phyloP scores from a whole-genome alignment of 192 early-diverging fungal species.

The Chytriomyces sp. region DNA sequence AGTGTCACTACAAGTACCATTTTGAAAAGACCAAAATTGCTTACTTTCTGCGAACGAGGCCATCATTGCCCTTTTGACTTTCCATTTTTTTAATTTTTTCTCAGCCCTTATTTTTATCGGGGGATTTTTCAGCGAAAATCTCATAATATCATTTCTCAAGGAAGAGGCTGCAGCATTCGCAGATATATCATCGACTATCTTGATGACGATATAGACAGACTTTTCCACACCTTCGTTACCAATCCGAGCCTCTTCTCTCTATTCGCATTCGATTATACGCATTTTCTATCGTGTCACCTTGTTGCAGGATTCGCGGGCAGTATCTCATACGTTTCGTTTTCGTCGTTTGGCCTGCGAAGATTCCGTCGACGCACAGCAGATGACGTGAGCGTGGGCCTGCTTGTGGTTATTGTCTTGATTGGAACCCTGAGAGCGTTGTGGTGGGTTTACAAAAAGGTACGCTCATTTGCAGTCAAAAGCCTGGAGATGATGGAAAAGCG shows the following conservation, averaged over 20 bases:
- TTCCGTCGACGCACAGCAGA: background rate
- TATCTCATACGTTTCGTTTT: background rate
- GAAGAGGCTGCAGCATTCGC: background rate
- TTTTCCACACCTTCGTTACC: background rate
- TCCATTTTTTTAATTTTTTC: slow-evolving; percentile 6
- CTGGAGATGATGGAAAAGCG: slow-evolving; percentile 21
- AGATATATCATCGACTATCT: background rate
- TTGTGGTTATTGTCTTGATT: background rate
- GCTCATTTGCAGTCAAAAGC: background rate
- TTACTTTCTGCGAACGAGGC: slow-evolving; percentile 44
- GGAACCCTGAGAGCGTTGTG: slow-evolving; percentile 10
- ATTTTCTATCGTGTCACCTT: slow-evolving; percentile 6
- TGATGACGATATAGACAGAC: slow-evolving; percentile 13
- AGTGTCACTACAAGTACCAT: slow-evolving; percentile 54
- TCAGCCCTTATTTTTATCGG: background rate
- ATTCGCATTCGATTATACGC: slow-evolving; percentile 5
- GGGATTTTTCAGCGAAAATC: slow-evolving; percentile 20
- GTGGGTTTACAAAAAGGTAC: slow-evolving; percentile 1
- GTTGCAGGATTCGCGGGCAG: slow-evolving; percentile 22
- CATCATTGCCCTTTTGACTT: slow-evolving; percentile 7
- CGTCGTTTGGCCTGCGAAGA: background rate
- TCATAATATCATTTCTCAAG: slow-evolving; percentile 11
- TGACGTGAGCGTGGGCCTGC: background rate
- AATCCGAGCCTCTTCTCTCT: background rate
- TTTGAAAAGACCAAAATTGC: slow-evolving; percentile 58